Evolutionary conservation across 306 rosid genomes (phyloP), one percentile per base, ranked within the genome.

Genomic region (Cicer judaicum): DNA sequence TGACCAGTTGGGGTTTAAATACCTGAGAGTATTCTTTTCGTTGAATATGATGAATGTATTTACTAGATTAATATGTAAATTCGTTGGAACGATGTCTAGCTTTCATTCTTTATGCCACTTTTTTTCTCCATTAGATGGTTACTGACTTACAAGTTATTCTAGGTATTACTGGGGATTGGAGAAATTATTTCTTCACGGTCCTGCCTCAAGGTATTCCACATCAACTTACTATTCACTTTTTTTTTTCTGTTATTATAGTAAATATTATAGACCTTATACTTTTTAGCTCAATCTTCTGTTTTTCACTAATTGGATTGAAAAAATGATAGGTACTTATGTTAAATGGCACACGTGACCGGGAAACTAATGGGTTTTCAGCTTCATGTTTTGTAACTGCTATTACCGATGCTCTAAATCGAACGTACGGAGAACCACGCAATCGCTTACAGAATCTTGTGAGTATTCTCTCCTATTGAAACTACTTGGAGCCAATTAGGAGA

Each of bases 161-260:
- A 93, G 98, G 98, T 93, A 55, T 85, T 93, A 59, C 89, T 89
- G 49, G 90, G 96, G 69, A 80, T 93, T 84, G 97, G 98, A 68
- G 98, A 93, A 84, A 83, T 82, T 67, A 87, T 93, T 80, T 89
- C 94, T 68, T 89, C 97, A 75, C 88, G 92, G 85, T 87, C 96
- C 83, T 93, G 94, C 86, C 91, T 85, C 54, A 93, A 93, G 96
- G 98, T 91, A 81, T 69, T 77, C 48, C 75, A 53, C 68, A 54
- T 79, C 62, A 50, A 72, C 49, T 68, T 61, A 42, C 64, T 63
- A 13, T 66, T 64, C 56, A 42, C 47, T 44, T 38, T 61, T 61
- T 61, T 61, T 55, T 47, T 46, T 0, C 16, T 16, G 74, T 44
- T 43, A 21, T 46, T 38, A 15, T 68, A 56, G 41, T 21, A 66